Evolutionary conservation across 2,329 filamentous ascomycete genomes (phyloP), one percentile per base, ranked within the genome.

Genomic region (Diaporthe sp.): DNA sequence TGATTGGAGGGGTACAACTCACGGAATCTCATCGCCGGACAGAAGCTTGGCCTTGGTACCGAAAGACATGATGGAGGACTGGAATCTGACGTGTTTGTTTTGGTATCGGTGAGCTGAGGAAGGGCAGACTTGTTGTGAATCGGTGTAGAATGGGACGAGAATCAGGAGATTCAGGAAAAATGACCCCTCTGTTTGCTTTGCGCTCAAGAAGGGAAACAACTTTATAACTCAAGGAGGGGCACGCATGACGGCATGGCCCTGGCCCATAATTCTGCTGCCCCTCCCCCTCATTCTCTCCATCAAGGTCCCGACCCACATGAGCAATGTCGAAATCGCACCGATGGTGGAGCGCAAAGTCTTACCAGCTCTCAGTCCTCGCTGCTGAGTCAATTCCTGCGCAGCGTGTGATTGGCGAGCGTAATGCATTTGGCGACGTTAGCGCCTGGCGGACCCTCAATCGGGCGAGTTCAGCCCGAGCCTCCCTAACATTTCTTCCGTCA

Each of bases 21-120:
- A 76, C 75, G 92, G 90, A 74, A 94, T 94, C 85, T 91, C 90
- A 81, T 90, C 89, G 78, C 93, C 92, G 73, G 89, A 88, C 85
- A 89, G 92, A 80, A 92, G 88, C 77, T 89, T 90, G 79, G 91
- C 89, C 83, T 90, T 86, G 79, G 82, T 84, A 75, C 86, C 88
- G 81, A 86, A 85, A 81, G 91, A 92, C 90, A 92, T 92, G 7
- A 37, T 76, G 67, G 34, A 31, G 22, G 39, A 51, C 6, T 47
- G 17, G 34, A 49, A n/a, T 31, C 31, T 31, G 28, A n/a, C 20
- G 37, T 68, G 25, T 20, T 47, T 37, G 28, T 22, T 37, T 31
- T 31, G 31, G 37, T 42, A 22, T n/a, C 20, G 37, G 53, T 17
- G 31, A 49, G 55, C 4, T 65, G 61, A 65, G 42, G 61, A 49